Evolutionary conservation across 768 basidiomycete genomes (phyloP).

Genomic region (Hygrophorus pudorinus): DNA sequence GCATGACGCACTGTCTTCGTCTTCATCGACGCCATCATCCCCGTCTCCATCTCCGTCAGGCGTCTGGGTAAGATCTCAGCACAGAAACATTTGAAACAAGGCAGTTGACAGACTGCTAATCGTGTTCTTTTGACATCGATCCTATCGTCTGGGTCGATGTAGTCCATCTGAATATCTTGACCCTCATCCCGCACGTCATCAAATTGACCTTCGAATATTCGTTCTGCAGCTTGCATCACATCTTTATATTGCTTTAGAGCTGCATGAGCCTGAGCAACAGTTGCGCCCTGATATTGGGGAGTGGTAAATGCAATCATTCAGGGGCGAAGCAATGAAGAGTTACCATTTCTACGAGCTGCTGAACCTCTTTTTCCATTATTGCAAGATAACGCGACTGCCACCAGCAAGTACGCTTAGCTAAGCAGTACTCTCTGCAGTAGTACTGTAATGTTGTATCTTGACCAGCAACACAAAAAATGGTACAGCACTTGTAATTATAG

Average conservation of each 20-base stretch:
- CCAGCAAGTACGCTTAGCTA: not conserved
- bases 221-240: slow-evolving; percentile 87
- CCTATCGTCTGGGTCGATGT: slow-evolving; percentile 3
- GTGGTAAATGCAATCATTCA: not conserved
- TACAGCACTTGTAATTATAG: too few relatives aligned
- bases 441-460: too few relatives aligned
- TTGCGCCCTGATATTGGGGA: slow-evolving; percentile 57
- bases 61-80: slow-evolving; percentile 23
- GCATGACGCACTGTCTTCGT: slow-evolving; percentile 35
- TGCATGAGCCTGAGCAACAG: slow-evolving; percentile 67
- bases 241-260: slow-evolving; percentile 77
- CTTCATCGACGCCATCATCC: slow-evolving; percentile 35
- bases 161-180: slow-evolving; percentile 40
- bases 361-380: slow-evolving; percentile 40
- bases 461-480: too few relatives aligned
- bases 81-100: not conserved
- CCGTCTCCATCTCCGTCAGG: slow-evolving; percentile 52
- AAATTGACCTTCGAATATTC: slow-evolving; percentile 77
- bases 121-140: slow-evolving; percentile 16
- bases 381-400: not conserved
- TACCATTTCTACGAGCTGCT: slow-evolving; percentile 59
- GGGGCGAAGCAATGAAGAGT: slow-evolving; percentile 5
- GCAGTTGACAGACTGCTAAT: slow-evolving; percentile 17
- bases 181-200: slow-evolving; percentile 59
- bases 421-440: too few relatives aligned